phyloP scores from a whole-genome alignment of 805 yeast species.

The Ogataea populi-albae region DNA sequence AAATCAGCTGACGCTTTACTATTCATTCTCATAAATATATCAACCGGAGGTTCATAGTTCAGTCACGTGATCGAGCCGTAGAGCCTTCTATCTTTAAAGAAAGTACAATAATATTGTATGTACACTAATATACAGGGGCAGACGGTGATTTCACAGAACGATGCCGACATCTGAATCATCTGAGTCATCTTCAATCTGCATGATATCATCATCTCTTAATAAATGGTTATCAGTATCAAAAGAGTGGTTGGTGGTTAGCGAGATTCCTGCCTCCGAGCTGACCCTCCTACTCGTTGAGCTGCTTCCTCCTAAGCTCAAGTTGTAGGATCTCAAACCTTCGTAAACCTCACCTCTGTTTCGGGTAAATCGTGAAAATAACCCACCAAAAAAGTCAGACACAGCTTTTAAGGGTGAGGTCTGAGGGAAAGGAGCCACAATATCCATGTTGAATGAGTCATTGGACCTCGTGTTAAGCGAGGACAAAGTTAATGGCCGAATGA shows the following conservation, averaged over 20 bases:
- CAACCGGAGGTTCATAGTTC: too few species aligned
- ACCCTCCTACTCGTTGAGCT: slow-evolving; percentile 13
- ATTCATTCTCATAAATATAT: too few species aligned
- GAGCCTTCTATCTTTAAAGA: too few species aligned
- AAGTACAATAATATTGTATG: too few species aligned
- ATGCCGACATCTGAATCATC: slow-evolving; percentile 13
- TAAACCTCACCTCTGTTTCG: slow-evolving; percentile 6
- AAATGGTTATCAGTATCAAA: slow-evolving; percentile 31
- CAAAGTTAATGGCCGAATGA: slow-evolving; percentile 20
- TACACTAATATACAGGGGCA: too few species aligned
- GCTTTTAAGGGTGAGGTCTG: slow-evolving; percentile 1
- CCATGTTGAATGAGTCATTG: not conserved
- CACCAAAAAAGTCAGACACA: slow-evolving; percentile 1
- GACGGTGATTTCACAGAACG: not conserved
- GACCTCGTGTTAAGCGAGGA: slow-evolving; percentile 7
- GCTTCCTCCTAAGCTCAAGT: slow-evolving; percentile 15
- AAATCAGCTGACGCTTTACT: too few species aligned
- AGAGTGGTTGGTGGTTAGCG: slow-evolving; percentile 21
- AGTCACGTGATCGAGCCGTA: too few species aligned
- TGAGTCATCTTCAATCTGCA: slow-evolving; percentile 26
- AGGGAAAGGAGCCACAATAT: not conserved
- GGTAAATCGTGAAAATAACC: slow-evolving; percentile 4
- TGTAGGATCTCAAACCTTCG: slow-evolving; percentile 25
- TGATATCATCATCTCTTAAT: slow-evolving; percentile 29
- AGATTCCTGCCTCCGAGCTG: slow-evolving; percentile 27